Conservation (phyloP, 1,284 basidiomycete genomes). For the Marasmius sp. region DNA sequence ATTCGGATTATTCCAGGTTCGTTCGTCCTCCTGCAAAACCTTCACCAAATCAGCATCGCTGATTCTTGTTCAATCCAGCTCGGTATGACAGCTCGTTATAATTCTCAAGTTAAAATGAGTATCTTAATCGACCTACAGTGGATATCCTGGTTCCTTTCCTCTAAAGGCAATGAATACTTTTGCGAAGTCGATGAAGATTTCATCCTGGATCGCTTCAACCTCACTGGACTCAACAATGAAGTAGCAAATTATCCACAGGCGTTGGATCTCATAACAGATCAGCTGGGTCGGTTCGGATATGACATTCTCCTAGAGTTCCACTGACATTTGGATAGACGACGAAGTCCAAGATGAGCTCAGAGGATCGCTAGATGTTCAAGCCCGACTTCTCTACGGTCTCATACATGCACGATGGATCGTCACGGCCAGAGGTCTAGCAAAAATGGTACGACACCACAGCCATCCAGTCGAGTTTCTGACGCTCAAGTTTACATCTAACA, state of each 20-base stretch:
- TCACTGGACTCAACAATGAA: slow-evolving; percentile 96
- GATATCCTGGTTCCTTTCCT: slow-evolving; percentile 98
- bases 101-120: neutral
- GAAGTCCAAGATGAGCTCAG: slow-evolving; percentile 78
- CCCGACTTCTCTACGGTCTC: slow-evolving; percentile 89
- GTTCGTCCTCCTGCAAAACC: slow-evolving; percentile 19
- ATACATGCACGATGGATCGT: slow-evolving; percentile 98
- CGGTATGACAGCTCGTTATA: slow-evolving; percentile 27
- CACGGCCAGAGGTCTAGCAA: slow-evolving; percentile 87
- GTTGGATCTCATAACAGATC: slow-evolving; percentile 94
- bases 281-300: slow-evolving; percentile 60
- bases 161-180: slow-evolving; percentile 98
- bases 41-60: slow-evolving; percentile 13
- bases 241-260: slow-evolving; percentile 94
- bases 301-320: neutral
- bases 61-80: slow-evolving; percentile 26
- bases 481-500: slow-evolving; percentile 1
- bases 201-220: slow-evolving; percentile 97
- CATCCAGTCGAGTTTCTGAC: neutral
- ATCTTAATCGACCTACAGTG: slow-evolving; percentile 48
- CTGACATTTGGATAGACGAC: slow-evolving; percentile 51
- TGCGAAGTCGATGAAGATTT: slow-evolving; percentile 99
- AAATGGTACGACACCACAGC: slow-evolving; percentile 73
- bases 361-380: slow-evolving; percentile 86
- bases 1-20: slow-evolving; percentile 88